Base-by-base conservation (phyloP, 2,329 filamentous ascomycete genomes). In the Aspergillus sp. region DNA sequence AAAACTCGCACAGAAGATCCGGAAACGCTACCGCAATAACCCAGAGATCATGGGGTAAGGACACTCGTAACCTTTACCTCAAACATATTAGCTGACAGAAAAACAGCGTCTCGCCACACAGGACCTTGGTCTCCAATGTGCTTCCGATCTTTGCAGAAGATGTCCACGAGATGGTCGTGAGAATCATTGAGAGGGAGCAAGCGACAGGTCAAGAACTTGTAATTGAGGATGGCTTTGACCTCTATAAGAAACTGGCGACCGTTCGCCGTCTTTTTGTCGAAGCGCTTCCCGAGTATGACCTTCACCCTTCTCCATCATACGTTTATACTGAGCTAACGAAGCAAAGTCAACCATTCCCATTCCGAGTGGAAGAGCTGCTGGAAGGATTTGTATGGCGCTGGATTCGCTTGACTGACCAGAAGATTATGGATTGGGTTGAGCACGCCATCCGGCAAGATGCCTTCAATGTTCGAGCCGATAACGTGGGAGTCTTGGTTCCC, bases 321-420 rank as follows among this genome's bases (percentile, higher is more conserved):
- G 20, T 2, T 16, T 47, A 7, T 41, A 16, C 2, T 17, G 36
- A 38, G 17, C 36, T 47, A 36, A 58, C 66, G 50, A 64, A 69
- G 68, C 22, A 8, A 77, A 84, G 54, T 32, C 49, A 53, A 35
- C 82, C 84, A 1, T 99, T 97, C 69, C 86, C 86, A 4, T 96
- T 97, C 69, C 85, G 91, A 59, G 82, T 99, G 41, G 94, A 99
- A 71, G 83, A 86, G 40, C 76, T 95, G 14, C 79, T 99, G 16
- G 88, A 92, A 56, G 87, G 89, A 33, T 99, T 97, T 69, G 94
- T 97, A 5, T 97, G 92, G 92, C 85, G 90, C 53, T 99, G 92
- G 92, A 90, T 99, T 57, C 81, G 82, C 49, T 83, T 85, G 57
- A 91, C 90, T 7, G 91, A 97, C 63, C 77, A 78, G 32, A 90